Evolutionary conservation across 495 filamentous ascomycete species (phyloP).

Genomic region (Saxophila tyrrhenica): DNA sequence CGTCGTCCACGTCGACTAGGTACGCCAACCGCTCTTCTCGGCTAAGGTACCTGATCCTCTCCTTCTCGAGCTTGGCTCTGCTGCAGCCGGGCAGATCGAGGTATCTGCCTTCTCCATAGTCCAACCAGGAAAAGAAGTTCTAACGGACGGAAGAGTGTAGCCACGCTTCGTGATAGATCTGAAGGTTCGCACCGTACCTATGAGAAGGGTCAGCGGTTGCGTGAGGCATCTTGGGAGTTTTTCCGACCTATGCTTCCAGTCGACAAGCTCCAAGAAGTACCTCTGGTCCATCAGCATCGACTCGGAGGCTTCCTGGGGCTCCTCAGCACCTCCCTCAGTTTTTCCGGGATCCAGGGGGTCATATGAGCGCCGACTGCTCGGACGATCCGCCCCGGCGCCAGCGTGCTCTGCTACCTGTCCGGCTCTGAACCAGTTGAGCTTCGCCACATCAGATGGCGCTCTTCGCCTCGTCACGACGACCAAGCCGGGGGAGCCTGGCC

Average conservation of each 20-base stretch:
- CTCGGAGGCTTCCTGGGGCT: background rate
- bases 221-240: too few relatives aligned
- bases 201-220: too few relatives aligned
- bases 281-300: slow-evolving; percentile 57
- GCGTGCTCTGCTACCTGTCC: slow-evolving; percentile 59
- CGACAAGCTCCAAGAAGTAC: slow-evolving; percentile 90
- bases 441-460: slow-evolving; percentile 31
- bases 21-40: slow-evolving; percentile 30
- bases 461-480: background rate
- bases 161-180: slow-evolving; percentile 73
- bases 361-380: background rate
- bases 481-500: background rate
- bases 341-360: background rate
- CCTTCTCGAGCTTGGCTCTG: slow-evolving; percentile 25
- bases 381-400: slow-evolving; percentile 40
- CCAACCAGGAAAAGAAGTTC: slow-evolving; percentile 95
- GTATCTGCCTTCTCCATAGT: slow-evolving; percentile 46
- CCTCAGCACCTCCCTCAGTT: background rate
- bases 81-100: slow-evolving; percentile 29
- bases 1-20: slow-evolving; percentile 27
- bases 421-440: slow-evolving; percentile 62
- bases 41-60: slow-evolving; percentile 30
- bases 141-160: slow-evolving; percentile 57
- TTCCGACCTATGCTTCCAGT: slow-evolving; percentile 45
- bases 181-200: slow-evolving; percentile 75